These are phyloP conservation scores for Coemansia sp. DNA, from an alignment of 192 early-diverging fungal genomes.

Conservation along the genomic window DNA sequence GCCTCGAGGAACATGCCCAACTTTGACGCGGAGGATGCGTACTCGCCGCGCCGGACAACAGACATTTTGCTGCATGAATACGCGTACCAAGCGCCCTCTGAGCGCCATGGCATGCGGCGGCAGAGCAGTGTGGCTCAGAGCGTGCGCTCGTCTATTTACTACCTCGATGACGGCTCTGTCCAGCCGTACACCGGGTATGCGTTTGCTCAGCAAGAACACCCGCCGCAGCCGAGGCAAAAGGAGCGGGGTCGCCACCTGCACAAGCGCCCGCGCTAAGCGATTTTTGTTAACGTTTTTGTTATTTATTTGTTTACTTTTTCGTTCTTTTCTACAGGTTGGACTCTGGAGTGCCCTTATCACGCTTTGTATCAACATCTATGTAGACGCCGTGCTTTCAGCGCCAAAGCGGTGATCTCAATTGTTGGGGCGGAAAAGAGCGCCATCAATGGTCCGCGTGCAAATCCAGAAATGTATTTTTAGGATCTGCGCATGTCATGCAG, in stretches of 20 bases:
- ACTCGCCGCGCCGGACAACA: background rate
- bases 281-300: background rate
- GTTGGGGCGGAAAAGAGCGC: too few relatives aligned
- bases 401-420: too few relatives aligned
- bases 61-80: slow-evolving; percentile 20
- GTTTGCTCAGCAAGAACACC: slow-evolving; percentile 40
- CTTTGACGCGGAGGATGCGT: background rate
- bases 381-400: too few relatives aligned
- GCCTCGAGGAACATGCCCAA: slow-evolving; percentile 1
- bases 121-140: slow-evolving; percentile 10
- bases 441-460: too few relatives aligned
- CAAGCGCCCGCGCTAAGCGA: slow-evolving; percentile 1
- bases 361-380: too few relatives aligned
- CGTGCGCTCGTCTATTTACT: slow-evolving; percentile 44
- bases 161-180: slow-evolving; percentile 37
- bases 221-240: background rate
- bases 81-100: background rate
- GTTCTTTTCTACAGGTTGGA: too few relatives aligned
- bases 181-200: slow-evolving; percentile 49
- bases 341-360: too few relatives aligned
- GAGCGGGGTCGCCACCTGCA: slow-evolving; percentile 1
- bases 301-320: background rate
- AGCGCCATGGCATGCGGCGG: slow-evolving; percentile 9
- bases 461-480: too few relatives aligned
- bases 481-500: too few relatives aligned